Conservation (phyloP, 2,329 filamentous ascomycete genomes). For the Phialocephala subalpina region DNA sequence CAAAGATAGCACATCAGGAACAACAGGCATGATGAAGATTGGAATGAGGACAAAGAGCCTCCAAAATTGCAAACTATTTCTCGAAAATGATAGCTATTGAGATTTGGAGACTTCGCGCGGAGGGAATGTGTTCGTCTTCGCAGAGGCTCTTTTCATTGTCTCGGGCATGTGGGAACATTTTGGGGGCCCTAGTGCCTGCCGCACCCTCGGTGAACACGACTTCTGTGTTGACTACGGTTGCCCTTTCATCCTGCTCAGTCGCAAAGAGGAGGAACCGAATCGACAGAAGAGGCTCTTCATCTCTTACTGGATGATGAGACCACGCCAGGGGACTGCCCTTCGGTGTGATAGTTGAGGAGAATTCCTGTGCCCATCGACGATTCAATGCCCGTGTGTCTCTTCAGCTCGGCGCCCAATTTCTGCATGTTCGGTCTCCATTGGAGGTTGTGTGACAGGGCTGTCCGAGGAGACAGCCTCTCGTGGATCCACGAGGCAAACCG, state of each 20-base stretch:
- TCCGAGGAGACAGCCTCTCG: not conserved
- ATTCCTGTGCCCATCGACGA: not conserved
- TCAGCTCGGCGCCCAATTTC: not conserved
- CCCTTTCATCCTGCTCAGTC: not conserved
- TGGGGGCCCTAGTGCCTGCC: not conserved
- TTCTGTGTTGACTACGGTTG: not conserved
- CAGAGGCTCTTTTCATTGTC: not conserved
- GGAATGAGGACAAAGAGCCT: not conserved
- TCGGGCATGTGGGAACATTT: not conserved
- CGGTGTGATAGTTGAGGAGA: no score
- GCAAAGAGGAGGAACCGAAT: not conserved
- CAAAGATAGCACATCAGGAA: conserved; percentile 5
- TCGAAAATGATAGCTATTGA: not conserved
- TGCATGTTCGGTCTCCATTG: not conserved
- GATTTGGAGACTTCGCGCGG: not conserved
- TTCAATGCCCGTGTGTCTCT: not conserved
- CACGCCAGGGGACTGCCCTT: no score
- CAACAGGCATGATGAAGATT: not conserved
- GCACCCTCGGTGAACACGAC: not conserved
- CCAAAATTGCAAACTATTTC: not conserved
- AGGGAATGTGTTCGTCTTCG: not conserved
- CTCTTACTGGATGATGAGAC: not conserved
- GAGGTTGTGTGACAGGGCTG: not conserved
- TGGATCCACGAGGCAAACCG: not conserved
- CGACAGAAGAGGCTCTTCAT: not conserved